A percentile compares a stretch with the other conserved stretches of the same genome.
Conservation (phyloP, 164 flowering plant species). For the Brasenia schreberi region DNA sequence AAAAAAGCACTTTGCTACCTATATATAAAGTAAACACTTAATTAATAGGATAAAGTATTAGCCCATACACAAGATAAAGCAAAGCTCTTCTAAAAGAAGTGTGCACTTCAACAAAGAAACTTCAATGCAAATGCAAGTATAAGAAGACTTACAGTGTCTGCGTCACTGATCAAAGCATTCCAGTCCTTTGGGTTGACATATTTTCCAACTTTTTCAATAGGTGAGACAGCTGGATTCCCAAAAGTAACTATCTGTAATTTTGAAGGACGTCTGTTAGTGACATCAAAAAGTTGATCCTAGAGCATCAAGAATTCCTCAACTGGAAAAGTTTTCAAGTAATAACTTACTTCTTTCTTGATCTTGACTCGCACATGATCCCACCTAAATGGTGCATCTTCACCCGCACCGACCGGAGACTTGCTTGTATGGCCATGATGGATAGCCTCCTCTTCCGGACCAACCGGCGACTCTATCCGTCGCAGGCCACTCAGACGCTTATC, state of each 20-base stretch:
- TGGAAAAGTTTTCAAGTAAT: no score
- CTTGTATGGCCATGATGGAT: conserved; percentile 80
- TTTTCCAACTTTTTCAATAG: conserved; percentile 69
- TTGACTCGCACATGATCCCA: conserved; percentile 98
- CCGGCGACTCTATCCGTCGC: conserved; percentile 77
- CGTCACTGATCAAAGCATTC: conserved; percentile 76
- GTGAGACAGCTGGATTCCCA: conserved; percentile 86
- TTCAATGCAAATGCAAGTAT: no score
- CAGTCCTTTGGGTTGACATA: conserved; percentile 77
- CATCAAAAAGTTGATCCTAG: background rate
- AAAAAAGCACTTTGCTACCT: no score
- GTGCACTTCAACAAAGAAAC: no score
- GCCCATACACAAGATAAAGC: no score
- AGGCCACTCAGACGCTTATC: conserved; percentile 66
- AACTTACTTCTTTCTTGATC: conserved; percentile 76
- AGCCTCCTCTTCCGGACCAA: conserved; percentile 92
- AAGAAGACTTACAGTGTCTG: conserved; percentile 52
- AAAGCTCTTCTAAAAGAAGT: no score
- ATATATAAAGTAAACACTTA: no score
- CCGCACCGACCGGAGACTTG: conserved; percentile 86
- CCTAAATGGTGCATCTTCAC: conserved; percentile 94
- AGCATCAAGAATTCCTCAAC: no score
- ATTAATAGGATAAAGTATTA: no score
- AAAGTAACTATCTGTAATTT: conserved; percentile 76
- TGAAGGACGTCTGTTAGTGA: background rate